phyloP scores from a whole-genome alignment of 169 alveolate species.

The Cryptosporidium felis region DNA sequence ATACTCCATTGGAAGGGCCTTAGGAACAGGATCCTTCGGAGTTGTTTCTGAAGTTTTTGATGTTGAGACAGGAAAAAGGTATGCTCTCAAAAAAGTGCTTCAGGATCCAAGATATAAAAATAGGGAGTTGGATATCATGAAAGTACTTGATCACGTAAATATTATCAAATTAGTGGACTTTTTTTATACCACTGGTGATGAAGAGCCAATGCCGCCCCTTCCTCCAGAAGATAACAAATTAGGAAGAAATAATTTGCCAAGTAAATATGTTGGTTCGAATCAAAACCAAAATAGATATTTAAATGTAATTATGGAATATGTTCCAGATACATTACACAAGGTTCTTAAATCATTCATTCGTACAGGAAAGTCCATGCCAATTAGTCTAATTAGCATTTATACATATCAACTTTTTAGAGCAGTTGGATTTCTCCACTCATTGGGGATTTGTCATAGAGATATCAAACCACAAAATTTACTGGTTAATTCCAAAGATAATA shows the following conservation, averaged over 20 bases:
- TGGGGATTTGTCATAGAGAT: conserved; percentile 97
- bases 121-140: conserved; percentile 94
- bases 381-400: conserved; percentile 90
- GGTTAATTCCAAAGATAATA: conserved; percentile 92
- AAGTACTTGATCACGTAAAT: conserved; percentile 92
- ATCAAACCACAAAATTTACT: conserved; percentile 98
- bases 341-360: conserved; percentile 90
- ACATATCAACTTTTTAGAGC: conserved; percentile 94
- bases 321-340: conserved; percentile 95
- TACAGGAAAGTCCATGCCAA: conserved; percentile 88
- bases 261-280: background rate
- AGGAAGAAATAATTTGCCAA: conserved; percentile 11
- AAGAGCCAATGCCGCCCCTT: conserved; percentile 64
- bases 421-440: conserved; percentile 93
- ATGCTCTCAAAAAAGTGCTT: conserved; percentile 96
- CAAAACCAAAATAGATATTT: conserved; percentile 78
- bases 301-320: conserved; percentile 96
- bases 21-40: conserved; percentile 98
- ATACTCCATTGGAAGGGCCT: conserved; percentile 85
- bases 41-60: conserved; percentile 94
- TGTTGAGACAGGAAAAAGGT: conserved; percentile 92
- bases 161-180: conserved; percentile 91
- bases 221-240: conserved; percentile 74
- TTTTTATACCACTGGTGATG: conserved; percentile 85
- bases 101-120: conserved; percentile 96